Evolutionary conservation across 805 yeast genomes (phyloP).

Genomic region (Sugiyamaella marilandica): DNA sequence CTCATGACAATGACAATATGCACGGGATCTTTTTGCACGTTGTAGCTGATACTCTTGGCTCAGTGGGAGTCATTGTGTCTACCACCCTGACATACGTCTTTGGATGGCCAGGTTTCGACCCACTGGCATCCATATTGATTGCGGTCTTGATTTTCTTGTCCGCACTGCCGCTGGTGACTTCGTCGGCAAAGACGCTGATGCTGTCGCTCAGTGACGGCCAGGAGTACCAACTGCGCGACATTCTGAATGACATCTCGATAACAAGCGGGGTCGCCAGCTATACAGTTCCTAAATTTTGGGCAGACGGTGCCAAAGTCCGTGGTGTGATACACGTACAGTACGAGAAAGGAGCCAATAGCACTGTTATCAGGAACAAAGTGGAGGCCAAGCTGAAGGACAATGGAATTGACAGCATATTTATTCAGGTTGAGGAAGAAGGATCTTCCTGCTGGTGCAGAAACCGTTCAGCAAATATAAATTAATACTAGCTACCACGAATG

Average conservation of each 20-base stretch:
- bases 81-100: slow-evolving; percentile 70
- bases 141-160: slow-evolving; percentile 75
- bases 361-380: slow-evolving; percentile 55
- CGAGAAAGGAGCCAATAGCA: slow-evolving; percentile 57
- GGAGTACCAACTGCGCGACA: slow-evolving; percentile 58
- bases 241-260: slow-evolving; percentile 60
- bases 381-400: slow-evolving; percentile 48
- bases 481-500: not conserved
- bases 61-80: slow-evolving; percentile 93
- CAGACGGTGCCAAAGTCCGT: slow-evolving; percentile 45
- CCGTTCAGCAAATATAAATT: not conserved
- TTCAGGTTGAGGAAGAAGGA: slow-evolving; percentile 63
- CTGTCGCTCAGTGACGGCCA: slow-evolving; percentile 55
- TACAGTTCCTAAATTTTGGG: slow-evolving; percentile 92
- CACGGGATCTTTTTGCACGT: slow-evolving; percentile 91
- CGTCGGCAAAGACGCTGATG: slow-evolving; percentile 71
- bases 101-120: slow-evolving; percentile 80
- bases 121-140: slow-evolving; percentile 83
- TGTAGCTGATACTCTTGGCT: slow-evolving; percentile 92
- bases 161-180: slow-evolving; percentile 75
- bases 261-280: slow-evolving; percentile 80
- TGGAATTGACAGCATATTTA: slow-evolving; percentile 50
- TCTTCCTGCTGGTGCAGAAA: slow-evolving; percentile 62
- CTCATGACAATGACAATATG: slow-evolving; percentile 69
- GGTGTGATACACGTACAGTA: slow-evolving; percentile 85